A percentile compares a stretch with the other conserved stretches of the same genome.
phyloP scores from a whole-genome alignment of 2,329 filamentous ascomycete genomes.

The Capronia americana region DNA sequence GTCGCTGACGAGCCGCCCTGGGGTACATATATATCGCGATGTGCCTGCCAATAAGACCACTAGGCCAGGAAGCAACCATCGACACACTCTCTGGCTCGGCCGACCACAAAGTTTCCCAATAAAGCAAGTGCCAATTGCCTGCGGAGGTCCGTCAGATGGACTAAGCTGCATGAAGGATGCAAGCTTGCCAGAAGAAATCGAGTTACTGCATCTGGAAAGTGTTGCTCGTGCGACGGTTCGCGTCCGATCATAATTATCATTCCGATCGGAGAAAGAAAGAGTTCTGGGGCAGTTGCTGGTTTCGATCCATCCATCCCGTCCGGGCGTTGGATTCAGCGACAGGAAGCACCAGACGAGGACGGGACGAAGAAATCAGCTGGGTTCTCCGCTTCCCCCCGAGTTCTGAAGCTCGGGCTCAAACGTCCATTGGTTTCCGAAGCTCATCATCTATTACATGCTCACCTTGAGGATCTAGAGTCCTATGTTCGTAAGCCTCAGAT shows the following conservation, averaged over 20 bases:
- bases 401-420: not conserved
- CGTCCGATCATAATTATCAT: not conserved
- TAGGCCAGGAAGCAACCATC: not conserved
- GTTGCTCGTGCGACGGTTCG: not conserved
- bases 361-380: not conserved
- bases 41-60: not conserved
- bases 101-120: not conserved
- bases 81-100: not conserved
- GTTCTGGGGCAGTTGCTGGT: not conserved
- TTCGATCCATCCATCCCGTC: not conserved
- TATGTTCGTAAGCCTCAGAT: not conserved
- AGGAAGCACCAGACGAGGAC: not conserved
- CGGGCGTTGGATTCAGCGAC: not conserved
- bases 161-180: constrained; percentile 4
- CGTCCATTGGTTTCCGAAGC: not conserved
- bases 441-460: not conserved
- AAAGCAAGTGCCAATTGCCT: not conserved
- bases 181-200: not conserved
- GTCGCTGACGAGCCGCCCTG: not conserved
- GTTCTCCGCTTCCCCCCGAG: not conserved
- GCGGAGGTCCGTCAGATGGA: not conserved
- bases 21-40: not conserved
- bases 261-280: not conserved
- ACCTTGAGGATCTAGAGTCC: not conserved
- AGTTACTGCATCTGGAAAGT: constrained; percentile 14